phyloP scores from a whole-genome alignment of 2,329 filamentous ascomycete species.

The Aphanoascus verrucosus region DNA sequence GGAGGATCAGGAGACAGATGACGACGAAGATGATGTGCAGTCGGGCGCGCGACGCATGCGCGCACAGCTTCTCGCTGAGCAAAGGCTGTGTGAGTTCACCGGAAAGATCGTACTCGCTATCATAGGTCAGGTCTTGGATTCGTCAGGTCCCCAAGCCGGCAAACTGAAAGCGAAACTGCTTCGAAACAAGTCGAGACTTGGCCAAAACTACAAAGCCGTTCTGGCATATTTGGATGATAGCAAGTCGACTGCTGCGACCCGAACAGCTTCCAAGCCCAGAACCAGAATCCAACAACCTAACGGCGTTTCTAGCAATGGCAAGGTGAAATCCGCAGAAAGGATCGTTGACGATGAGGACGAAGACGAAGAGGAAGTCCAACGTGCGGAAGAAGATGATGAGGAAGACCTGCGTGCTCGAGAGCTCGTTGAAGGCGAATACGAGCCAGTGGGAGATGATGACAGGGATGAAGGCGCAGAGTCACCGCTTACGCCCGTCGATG shows the following conservation, averaged over 20 bases:
- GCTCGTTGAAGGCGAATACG: conserved; percentile 29
- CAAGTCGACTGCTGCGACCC: conserved; percentile 32
- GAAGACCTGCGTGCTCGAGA: conserved; percentile 29
- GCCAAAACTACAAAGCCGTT: conserved; percentile 75
- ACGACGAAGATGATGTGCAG: conserved; percentile 35
- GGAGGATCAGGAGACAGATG: conserved; percentile 25
- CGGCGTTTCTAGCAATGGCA: conserved; percentile 22
- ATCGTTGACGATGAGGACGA: conserved; percentile 36
- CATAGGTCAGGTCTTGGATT: conserved; percentile 62
- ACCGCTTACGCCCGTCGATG: conserved; percentile 24
- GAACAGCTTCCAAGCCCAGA: conserved; percentile 10
- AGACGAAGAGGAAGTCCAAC: conserved; percentile 25
- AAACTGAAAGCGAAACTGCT: conserved; percentile 61
- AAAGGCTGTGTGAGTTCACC: conserved; percentile 73
- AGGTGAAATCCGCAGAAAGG: conserved; percentile 32
- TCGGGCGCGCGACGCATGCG: conserved; percentile 46
- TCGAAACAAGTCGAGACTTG: conserved; percentile 69
- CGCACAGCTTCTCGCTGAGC: conserved; percentile 65
- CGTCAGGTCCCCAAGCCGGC: conserved; percentile 47
- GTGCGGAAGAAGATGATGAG: conserved; percentile 32
- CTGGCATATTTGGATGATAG: conserved; percentile 66
- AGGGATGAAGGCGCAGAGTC: conserved; percentile 13
- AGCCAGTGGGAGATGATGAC: conserved; percentile 14
- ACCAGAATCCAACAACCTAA: conserved; percentile 2
- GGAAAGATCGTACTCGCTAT: conserved; percentile 76